A percentile compares a stretch with the other conserved stretches of the same genome.
Evolutionary conservation across 371 early-diverging fungal species (phyloP).

Genomic region (Saksenaea vasiformis): DNA sequence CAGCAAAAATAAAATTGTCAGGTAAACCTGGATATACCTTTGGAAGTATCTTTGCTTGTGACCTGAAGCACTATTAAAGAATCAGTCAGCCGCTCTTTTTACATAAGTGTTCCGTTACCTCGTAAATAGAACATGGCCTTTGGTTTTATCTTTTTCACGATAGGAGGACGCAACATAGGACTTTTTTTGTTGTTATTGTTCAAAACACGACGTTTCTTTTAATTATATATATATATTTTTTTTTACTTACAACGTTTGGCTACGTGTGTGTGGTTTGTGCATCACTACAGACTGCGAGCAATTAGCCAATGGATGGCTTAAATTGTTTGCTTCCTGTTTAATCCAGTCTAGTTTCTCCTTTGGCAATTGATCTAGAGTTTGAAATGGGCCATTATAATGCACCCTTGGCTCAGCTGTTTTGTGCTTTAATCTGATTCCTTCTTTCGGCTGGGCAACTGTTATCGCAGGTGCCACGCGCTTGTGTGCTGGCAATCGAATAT

Average conservation of each 20-base stretch:
- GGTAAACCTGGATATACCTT: constrained; percentile 13
- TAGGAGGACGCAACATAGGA: constrained; percentile 4
- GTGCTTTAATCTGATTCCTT: neutral
- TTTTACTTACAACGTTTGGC: constrained; percentile 22
- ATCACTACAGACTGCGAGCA: constrained; percentile 25
- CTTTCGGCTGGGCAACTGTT: neutral
- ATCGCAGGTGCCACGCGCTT: neutral
- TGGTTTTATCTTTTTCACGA: constrained; percentile 13
- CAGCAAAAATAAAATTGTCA: neutral
- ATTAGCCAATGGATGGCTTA: constrained; percentile 22
- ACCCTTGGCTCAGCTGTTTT: constrained; percentile 20
- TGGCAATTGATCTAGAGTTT: constrained; percentile 29
- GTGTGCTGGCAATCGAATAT: constrained; percentile 12
- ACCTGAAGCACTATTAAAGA: constrained; percentile 23
- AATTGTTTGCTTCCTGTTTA: constrained; percentile 25
- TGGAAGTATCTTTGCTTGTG: constrained; percentile 27
- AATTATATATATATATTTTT: neutral
- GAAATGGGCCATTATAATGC: constrained; percentile 34
- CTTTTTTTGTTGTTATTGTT: neutral
- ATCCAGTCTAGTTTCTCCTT: constrained; percentile 34
- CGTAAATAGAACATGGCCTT: constrained; percentile 37
- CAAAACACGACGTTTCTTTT: neutral
- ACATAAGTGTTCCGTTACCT: constrained; percentile 10
- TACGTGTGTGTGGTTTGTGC: constrained; percentile 22
- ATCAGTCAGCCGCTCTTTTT: too few species aligned